Base-by-base conservation (phyloP, 306 rosid species). In the Fragaria vesca region DNA sequence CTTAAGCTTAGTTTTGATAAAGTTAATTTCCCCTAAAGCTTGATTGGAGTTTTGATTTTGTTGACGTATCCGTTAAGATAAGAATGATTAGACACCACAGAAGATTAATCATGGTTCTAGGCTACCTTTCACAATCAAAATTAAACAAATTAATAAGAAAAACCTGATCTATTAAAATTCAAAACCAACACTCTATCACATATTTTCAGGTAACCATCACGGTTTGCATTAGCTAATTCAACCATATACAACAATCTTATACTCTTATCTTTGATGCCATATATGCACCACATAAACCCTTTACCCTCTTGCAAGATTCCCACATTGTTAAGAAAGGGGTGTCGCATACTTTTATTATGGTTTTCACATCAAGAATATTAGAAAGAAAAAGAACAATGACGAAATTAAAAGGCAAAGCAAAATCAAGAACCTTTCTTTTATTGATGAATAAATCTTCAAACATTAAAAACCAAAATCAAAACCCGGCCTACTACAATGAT, bases 391-490 rank as follows among this genome's bases (percentile, higher is more conserved):
- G 0, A n/a, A 30, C 48, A 48, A 21, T 24, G n/a, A 50, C 66
- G 20, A 5, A n/a, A 21, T 8, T 40, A 58, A 18, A 21, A 57
- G 42, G 16, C 17, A 60, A 47, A 47, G 51, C 51, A 47, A 47
- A 48, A 48, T 50, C 54, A 13, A 13, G 18, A 51, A 50, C 70
- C 71, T 72, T 72, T 18, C 17, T 38, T 52, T 55, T 73, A 74
- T 74, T 58, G 47, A 66, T 66, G 71, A 66, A 68, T 43, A 21
- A 28, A n/a, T 7, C 69, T 81, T 72, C 69, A 75, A 75, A 73
- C 76, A 72, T 82, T 48, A 40, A 76, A 26, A 72, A 57, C 62
- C 21, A 73, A 69, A 80, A 73, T 18, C 55, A 57, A 60, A 84
- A 32, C 24, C 84, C n/a, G n/a, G n/a, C n/a, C 80, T 65, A 72